Base-by-base conservation (phyloP, 768 basidiomycete species). In the Imleria badia region DNA sequence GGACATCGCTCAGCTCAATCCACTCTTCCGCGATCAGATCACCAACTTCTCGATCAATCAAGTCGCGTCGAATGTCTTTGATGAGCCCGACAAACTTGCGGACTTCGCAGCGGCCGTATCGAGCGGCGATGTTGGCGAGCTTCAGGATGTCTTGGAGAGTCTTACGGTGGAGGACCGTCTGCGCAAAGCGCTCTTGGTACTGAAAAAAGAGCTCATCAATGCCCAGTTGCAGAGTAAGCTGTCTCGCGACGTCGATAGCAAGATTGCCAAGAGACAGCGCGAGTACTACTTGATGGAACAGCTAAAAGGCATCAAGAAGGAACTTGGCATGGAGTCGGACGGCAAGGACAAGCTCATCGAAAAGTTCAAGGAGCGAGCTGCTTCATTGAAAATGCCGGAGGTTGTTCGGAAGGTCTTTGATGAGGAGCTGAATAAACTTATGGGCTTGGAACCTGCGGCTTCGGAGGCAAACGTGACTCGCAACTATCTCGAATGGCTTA, bases 281-380 rank as follows among this genome's bases (percentile, higher is more conserved):
- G 94, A 97, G 74, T 95, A 95, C 62, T 97, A 95, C 66, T 77
- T 98, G 48, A 95, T 94, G 91, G 94, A 98, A 68, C 94, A 98
- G 72, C 81, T 98, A 41, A 94, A 94, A 71, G 91, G 91, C 4
- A 95, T 96, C 72, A 96, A 96, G 79, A 94, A 92, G 75, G 94
- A 96, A 70, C 78, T 96, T 9, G 94, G 94, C 1, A 93, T 96
- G 86, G 94, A 96, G 71, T 87, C 84, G 8, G 94, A 96, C 55
- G 94, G 94, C 5, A 96, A 96, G 78, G 94, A 96, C 72, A 92
- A 92, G 72, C 73, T 97, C 35, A 88, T 96, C 36, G 91, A 94
- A 68, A 90, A 93, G 76, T 92, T 96, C 74, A 89, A 84, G 72
- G 89, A 94, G 67, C 79, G 94, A 35, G 94, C 93, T 0, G 83